These are phyloP conservation scores for Orychophragmus violaceus DNA, from an alignment of 345 rosid genomes.

Conservation along the genomic window DNA sequence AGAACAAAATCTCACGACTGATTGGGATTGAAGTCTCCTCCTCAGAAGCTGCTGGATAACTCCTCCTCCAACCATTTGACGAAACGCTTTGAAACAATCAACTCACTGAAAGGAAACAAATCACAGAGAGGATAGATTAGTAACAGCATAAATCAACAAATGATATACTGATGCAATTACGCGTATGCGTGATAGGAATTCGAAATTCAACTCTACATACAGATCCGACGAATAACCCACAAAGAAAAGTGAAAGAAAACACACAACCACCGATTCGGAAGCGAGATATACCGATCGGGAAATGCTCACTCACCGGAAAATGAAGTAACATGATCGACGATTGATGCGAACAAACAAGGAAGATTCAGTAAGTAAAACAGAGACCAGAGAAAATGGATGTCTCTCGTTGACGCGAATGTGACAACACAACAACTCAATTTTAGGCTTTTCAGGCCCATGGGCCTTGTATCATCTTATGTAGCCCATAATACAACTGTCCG, in stretches of 20 bases:
- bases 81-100: slow-evolving; percentile 16
- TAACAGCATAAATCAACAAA: neutral
- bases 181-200: neutral
- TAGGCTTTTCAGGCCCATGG: neutral
- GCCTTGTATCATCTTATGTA: neutral
- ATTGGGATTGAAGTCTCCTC: slow-evolving; percentile 58
- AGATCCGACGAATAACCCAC: slow-evolving; percentile 2
- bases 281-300: neutral
- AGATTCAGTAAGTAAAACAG: slow-evolving; percentile 2
- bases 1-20: slow-evolving; percentile 37
- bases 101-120: neutral
- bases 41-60: slow-evolving; percentile 73
- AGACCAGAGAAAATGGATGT: slow-evolving; percentile 12
- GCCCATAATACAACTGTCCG: neutral
- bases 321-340: slow-evolving; percentile 9
- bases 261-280: neutral
- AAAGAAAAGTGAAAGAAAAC: neutral
- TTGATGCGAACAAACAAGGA: neutral
- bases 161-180: neutral
- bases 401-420: neutral
- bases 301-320: slow-evolving; percentile 6
- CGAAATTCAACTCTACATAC: neutral
- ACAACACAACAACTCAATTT: neutral
- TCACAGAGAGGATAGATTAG: neutral
- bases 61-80: slow-evolving; percentile 84